These are phyloP conservation scores for Exophiala sideris DNA, from an alignment of 2,329 filamentous ascomycete genomes.

Conservation along the genomic window DNA sequence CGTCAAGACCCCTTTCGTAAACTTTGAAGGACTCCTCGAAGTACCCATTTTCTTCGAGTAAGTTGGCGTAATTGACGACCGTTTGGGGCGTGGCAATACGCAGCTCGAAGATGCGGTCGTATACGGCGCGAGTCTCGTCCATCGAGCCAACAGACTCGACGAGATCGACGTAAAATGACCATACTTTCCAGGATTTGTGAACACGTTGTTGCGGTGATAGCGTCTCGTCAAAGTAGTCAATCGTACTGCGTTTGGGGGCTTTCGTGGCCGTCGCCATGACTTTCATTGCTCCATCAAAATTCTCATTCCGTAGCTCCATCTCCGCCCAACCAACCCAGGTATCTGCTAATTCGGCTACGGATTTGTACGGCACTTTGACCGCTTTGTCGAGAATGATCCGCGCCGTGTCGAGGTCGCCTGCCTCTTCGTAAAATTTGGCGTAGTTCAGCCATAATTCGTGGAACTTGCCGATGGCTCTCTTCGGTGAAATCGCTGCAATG, in stretches of 20 bases:
- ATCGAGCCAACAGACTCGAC: conserved; percentile 90
- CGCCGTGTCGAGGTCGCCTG: conserved; percentile 78
- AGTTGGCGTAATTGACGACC: conserved; percentile 95
- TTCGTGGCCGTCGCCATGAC: conserved; percentile 98
- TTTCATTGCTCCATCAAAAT: conserved; percentile 88
- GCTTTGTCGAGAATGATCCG: conserved; percentile 96
- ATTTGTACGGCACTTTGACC: conserved; percentile 96
- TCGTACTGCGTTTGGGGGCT: conserved; percentile 92
- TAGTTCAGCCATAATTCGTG: conserved; percentile 96
- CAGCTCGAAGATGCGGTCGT: conserved; percentile 96
- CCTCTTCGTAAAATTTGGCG: conserved; percentile 92
- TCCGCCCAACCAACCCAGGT: conserved; percentile 99
- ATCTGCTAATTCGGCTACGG: conserved; percentile 91
- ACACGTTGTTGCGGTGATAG: conserved; percentile 92
- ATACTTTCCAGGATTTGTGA: conserved; percentile 98
- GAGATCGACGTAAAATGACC: conserved; percentile 98
- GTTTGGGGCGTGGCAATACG: conserved; percentile 97
- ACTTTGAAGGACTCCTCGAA: conserved; percentile 98
- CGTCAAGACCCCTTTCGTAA: conserved; percentile 90
- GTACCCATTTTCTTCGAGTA: conserved; percentile 91
- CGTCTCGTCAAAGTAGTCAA: conserved; percentile 98
- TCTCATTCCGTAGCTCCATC: conserved; percentile 92
- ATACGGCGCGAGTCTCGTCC: conserved; percentile 89
- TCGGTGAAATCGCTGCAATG: conserved; percentile 87
- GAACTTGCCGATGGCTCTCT: conserved; percentile 89